Evolutionary conservation across 2,329 filamentous ascomycete species (phyloP).

Genomic region (Clarireedia homoeocarpa): DNA sequence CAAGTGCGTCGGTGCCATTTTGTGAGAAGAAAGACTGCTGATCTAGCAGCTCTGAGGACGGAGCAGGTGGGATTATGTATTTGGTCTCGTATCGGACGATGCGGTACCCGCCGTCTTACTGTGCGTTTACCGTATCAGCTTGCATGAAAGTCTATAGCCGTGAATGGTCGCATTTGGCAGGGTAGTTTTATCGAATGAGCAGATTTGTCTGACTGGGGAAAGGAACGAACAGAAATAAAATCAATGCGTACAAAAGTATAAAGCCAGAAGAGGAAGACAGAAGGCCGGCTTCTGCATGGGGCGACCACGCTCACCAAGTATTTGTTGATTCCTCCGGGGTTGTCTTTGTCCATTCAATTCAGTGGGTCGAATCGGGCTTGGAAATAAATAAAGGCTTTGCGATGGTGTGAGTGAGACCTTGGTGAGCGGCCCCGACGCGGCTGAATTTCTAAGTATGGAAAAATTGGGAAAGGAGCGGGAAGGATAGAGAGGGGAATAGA

Average conservation of each 20-base stretch:
- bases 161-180: not conserved
- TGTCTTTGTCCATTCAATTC: not conserved
- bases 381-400: not conserved
- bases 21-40: not conserved
- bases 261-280: not conserved
- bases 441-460: not conserved
- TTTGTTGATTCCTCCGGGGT: not conserved
- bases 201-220: not conserved
- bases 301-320: not conserved
- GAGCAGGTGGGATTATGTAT: constrained; percentile 1
- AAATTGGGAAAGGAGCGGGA: not conserved
- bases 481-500: not conserved
- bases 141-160: not conserved
- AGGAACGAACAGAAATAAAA: not conserved
- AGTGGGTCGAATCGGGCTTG: not conserved
- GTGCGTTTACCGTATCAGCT: constrained; percentile 1
- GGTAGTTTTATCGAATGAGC: constrained; percentile 7
- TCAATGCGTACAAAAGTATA: not conserved
- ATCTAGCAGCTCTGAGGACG: not conserved
- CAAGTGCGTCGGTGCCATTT: constrained; percentile 26
- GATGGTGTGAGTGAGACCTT: not conserved
- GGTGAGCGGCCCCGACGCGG: not conserved
- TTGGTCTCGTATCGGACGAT: constrained; percentile 1
- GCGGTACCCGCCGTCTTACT: constrained; percentile 3
- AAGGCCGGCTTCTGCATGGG: constrained; percentile 8